These are phyloP conservation scores for Vigna reflexopilosa DNA, from an alignment of 306 rosid species.

Conservation along the genomic window DNA sequence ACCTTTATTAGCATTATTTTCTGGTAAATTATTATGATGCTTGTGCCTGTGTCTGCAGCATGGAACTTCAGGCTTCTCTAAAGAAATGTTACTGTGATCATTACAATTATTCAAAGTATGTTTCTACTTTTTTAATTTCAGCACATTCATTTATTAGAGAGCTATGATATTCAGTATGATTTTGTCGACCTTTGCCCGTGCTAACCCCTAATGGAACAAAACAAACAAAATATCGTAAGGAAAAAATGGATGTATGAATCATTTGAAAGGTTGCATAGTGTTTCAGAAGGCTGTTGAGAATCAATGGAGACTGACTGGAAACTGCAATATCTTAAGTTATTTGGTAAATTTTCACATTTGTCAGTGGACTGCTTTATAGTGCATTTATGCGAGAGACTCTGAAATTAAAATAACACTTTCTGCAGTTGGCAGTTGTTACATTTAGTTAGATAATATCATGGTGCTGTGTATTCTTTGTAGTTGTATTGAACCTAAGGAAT, in stretches of 20 bases:
- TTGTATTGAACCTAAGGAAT: conserved; percentile 10
- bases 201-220: conserved; percentile 28
- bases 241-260: conserved; percentile 2
- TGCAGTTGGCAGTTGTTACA: background rate
- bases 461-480: conserved; percentile 16
- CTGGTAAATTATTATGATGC: conserved; percentile 25
- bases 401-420: background rate
- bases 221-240: background rate
- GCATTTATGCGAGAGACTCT: conserved; percentile 4
- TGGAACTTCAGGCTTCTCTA: conserved; percentile 41
- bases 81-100: conserved; percentile 30
- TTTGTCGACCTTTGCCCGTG: background rate
- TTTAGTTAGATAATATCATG: background rate
- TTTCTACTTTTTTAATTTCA: conserved; percentile 37
- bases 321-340: conserved; percentile 4
- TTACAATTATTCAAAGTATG: conserved; percentile 42
- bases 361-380: conserved; percentile 14
- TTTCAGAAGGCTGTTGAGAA: conserved; percentile 23
- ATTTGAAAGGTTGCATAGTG: conserved; percentile 28
- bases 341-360: conserved; percentile 30
- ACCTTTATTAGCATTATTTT: conserved; percentile 28
- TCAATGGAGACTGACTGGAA: conserved; percentile 13
- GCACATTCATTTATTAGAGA: conserved; percentile 30
- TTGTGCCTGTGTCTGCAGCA: conserved; percentile 35
- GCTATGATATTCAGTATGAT: conserved; percentile 1